Base-by-base conservation (phyloP, 306 rosid genomes). In the Inga laurina region DNA sequence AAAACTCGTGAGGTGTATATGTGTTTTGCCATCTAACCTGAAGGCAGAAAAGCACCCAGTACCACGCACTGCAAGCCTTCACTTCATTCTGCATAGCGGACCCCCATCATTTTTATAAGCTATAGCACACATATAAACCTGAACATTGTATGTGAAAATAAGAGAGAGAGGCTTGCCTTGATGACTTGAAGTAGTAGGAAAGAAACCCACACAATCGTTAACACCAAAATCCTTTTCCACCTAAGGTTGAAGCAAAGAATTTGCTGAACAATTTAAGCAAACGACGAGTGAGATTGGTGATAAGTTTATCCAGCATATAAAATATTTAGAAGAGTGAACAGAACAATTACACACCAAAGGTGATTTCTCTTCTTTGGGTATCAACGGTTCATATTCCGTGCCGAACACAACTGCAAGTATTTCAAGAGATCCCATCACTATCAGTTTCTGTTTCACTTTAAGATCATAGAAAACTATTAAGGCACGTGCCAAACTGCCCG, bases 41-140 rank as follows among this genome's bases (percentile, higher is more conserved):
- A 66, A 92, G 79, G 88, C 79, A 80, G 89, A 93, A 95, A 72
- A 95, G 87, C 69, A 90, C 86, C 98, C 98, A 95, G 76, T 95
- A 95, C 97, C 91, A 91, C 34, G 49, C 49, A 86, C 97, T 77
- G 87, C 98, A 95, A 19, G 79, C 90, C 70, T 74, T 70, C 0
- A 72, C 75, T 83, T 83, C 78, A 87, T 93, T 95, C 98, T 93
- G 94, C 87, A 84, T 21, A 30, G 41, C 21, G 19, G 70, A 64
- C 32, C 32, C 84, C 70, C 39, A 74, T 9, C 32, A 10, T 30
- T 7, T 6, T 86, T 12, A 8, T 35, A 15, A 34, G 24, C 13
- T 18, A 11, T 10, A 27, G 66, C 59, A 32, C 37, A 72, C 8
- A 71, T 18, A 4, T 19, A 64, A 12, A 76, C 64, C 43, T 44